phyloP scores from a whole-genome alignment of 805 yeast species.

The Hanseniaspora guilliermondii region DNA sequence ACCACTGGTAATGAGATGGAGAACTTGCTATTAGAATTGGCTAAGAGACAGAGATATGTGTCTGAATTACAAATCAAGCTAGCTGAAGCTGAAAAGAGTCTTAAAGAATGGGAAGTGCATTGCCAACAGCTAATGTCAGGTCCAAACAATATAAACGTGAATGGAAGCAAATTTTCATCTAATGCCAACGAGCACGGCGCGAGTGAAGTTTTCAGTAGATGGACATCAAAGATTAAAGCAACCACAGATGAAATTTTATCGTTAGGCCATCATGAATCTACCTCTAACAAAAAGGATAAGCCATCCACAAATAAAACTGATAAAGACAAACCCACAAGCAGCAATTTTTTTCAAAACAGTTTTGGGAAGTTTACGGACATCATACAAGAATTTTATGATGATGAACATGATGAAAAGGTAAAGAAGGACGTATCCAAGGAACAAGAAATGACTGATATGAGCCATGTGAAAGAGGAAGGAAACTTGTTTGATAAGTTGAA shows the following conservation, averaged over 20 bases:
- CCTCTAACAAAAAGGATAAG: not conserved
- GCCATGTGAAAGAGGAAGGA: not conserved
- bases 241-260: slow-evolving; percentile 13
- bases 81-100: slow-evolving; percentile 7
- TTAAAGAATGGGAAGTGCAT: slow-evolving; percentile 12
- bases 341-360: slow-evolving; percentile 11
- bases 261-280: not conserved
- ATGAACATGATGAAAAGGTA: slow-evolving; percentile 17
- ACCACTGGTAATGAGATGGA: slow-evolving; percentile 4
- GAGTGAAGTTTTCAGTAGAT: slow-evolving; percentile 7
- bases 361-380: slow-evolving; percentile 10
- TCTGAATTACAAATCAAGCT: slow-evolving; percentile 9
- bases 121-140: slow-evolving; percentile 2
- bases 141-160: not conserved
- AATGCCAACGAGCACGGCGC: not conserved
- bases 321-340: not conserved
- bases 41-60: slow-evolving; percentile 11
- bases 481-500: slow-evolving; percentile 11
- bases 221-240: slow-evolving; percentile 13
- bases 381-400: slow-evolving; percentile 35
- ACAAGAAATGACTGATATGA: not conserved
- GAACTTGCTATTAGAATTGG: slow-evolving; percentile 10
- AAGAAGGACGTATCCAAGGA: not conserved
- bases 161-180: not conserved
- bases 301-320: not conserved